Evolutionary conservation across 202 grass and related monocot genomes (phyloP).

Genomic region (Elaeis oleifera): DNA sequence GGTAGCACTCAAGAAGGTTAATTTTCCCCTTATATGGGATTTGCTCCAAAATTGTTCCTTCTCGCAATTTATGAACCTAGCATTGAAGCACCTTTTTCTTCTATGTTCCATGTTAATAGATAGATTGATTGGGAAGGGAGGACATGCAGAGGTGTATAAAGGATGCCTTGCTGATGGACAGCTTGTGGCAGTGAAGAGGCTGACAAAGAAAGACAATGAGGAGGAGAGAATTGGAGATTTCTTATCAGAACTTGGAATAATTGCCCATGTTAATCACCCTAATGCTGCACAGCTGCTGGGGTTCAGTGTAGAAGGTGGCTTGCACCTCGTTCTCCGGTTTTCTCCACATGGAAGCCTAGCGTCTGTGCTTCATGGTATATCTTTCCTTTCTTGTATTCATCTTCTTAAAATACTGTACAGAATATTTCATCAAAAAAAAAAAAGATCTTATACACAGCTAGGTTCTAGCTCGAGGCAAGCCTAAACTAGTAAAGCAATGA

Average conservation of each 20-base stretch:
- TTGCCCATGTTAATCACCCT: slow-evolving; percentile 92
- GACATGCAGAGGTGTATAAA: slow-evolving; percentile 90
- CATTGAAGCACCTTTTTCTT: background rate
- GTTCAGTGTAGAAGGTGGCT: slow-evolving; percentile 76
- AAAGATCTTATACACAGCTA: too few species aligned
- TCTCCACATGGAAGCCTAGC: slow-evolving; percentile 93
- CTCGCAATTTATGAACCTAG: too few species aligned
- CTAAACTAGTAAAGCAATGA: too few species aligned
- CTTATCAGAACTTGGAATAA: slow-evolving; percentile 95
- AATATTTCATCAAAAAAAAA: too few species aligned
- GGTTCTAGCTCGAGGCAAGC: too few species aligned
- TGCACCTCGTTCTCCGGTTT: slow-evolving; percentile 86
- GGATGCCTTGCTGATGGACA: slow-evolving; percentile 66
- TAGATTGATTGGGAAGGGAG: slow-evolving; percentile 89
- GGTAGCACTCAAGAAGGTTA: too few species aligned
- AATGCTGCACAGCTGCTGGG: slow-evolving; percentile 93
- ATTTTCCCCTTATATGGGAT: too few species aligned
- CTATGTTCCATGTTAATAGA: slow-evolving; percentile 33
- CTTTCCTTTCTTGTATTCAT: slow-evolving; percentile 1
- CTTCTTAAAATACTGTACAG: too few species aligned
- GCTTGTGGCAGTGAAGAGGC: slow-evolving; percentile 78
- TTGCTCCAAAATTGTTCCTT: too few species aligned
- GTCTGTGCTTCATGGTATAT: slow-evolving; percentile 83
- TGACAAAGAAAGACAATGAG: slow-evolving; percentile 73
- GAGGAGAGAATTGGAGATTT: slow-evolving; percentile 82